These are phyloP conservation scores for Phytophthora pinifolia DNA, from an alignment of 352 stramenopile species.

Conservation along the genomic window DNA sequence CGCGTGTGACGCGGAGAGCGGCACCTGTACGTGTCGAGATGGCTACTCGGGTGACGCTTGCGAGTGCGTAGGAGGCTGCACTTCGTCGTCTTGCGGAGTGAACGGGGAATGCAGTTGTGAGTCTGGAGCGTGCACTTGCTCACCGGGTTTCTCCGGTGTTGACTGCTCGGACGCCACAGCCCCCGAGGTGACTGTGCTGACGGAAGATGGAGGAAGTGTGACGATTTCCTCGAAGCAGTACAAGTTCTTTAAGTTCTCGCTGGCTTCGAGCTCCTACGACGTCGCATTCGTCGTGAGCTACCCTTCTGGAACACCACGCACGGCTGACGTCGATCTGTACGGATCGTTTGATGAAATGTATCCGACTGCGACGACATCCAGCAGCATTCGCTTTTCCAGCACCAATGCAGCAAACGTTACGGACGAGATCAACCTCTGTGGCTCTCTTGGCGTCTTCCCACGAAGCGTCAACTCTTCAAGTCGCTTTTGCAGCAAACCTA, in stretches of 20 bases:
- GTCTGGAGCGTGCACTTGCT: constrained; percentile 60
- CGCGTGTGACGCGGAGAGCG: constrained; percentile 44
- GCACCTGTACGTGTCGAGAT: constrained; percentile 47
- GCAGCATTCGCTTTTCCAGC: constrained; percentile 53
- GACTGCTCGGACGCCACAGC: constrained; percentile 26
- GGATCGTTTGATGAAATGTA: constrained; percentile 67
- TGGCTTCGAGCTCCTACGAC: constrained; percentile 66
- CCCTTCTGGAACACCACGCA: constrained; percentile 3
- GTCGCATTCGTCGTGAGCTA: constrained; percentile 62
- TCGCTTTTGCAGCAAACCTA: constrained; percentile 54
- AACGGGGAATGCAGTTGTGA: constrained; percentile 62
- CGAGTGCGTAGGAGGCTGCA: constrained; percentile 71
- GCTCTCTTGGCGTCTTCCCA: constrained; percentile 62
- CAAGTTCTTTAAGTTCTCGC: constrained; percentile 67
- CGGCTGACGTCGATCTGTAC: constrained; percentile 65
- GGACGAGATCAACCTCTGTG: constrained; percentile 73
- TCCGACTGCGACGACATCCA: constrained; percentile 52
- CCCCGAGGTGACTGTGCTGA: constrained; percentile 33
- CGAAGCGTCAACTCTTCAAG: constrained; percentile 56
- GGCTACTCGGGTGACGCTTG: constrained; percentile 69
- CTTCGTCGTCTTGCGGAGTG: constrained; percentile 34
- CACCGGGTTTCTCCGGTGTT: constrained; percentile 43
- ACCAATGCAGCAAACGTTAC: constrained; percentile 35
- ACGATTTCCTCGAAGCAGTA: constrained; percentile 54
- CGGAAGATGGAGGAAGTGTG: constrained; percentile 26